phyloP scores from a whole-genome alignment of 2,329 filamentous ascomycete species.

The Stenocarpella maydis region DNA sequence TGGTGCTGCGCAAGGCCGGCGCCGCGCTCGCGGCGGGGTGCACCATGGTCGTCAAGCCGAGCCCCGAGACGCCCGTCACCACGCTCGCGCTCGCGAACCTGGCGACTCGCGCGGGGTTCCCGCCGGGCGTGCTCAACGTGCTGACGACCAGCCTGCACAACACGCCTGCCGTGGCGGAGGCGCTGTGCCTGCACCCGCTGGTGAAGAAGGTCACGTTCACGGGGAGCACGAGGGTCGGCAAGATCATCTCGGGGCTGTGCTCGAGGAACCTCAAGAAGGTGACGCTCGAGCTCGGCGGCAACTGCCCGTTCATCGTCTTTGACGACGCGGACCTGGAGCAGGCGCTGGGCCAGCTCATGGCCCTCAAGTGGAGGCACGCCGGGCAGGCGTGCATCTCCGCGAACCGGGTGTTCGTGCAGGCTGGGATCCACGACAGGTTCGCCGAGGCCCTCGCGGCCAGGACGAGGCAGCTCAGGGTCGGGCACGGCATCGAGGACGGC shows the following conservation, averaged over 20 bases:
- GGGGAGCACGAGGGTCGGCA: slow-evolving; percentile 74
- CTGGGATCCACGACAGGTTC: slow-evolving; percentile 68
- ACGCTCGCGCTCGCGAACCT: slow-evolving; percentile 74
- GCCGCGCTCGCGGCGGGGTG: slow-evolving; percentile 76
- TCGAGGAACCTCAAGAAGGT: slow-evolving; percentile 74
- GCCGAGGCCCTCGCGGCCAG: slow-evolving; percentile 55
- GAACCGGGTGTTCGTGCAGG: slow-evolving; percentile 72
- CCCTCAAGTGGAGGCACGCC: slow-evolving; percentile 58
- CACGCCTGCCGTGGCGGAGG: slow-evolving; percentile 55
- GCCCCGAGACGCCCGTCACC: slow-evolving; percentile 78
- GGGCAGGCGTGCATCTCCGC: slow-evolving; percentile 72
- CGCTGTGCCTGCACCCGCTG: slow-evolving; percentile 53
- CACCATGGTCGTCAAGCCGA: slow-evolving; percentile 78
- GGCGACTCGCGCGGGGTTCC: slow-evolving; percentile 75
- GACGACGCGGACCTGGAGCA: slow-evolving; percentile 73
- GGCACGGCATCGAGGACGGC: slow-evolving; percentile 40
- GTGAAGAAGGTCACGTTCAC: slow-evolving; percentile 79
- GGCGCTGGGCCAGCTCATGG: slow-evolving; percentile 57
- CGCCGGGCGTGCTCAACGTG: slow-evolving; percentile 72
- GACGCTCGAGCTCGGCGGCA: slow-evolving; percentile 76
- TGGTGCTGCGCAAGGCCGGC: slow-evolving; percentile 73
- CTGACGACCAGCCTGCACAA: slow-evolving; percentile 54
- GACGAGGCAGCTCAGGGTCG: slow-evolving; percentile 36
- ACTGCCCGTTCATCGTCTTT: slow-evolving; percentile 72
- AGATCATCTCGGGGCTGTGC: slow-evolving; percentile 69